phyloP scores from a whole-genome alignment of 2,329 filamentous ascomycete species.

The Talaromyces piceae region DNA sequence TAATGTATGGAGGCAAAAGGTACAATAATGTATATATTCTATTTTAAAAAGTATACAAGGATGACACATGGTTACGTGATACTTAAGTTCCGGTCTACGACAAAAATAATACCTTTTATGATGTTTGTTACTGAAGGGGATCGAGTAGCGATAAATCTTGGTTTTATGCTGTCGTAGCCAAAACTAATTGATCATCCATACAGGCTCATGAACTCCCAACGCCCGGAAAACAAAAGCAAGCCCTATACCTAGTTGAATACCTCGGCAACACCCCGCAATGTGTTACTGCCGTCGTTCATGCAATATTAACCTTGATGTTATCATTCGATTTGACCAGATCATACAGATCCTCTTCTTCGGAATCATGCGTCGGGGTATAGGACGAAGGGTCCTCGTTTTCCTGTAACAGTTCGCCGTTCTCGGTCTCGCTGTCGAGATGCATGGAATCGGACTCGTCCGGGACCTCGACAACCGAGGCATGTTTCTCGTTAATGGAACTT shows the following conservation, averaged over 20 bases:
- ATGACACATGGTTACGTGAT: too few species aligned
- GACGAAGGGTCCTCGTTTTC: slow-evolving; percentile 18
- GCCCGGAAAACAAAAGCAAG: neutral
- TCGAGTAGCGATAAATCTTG: too few species aligned
- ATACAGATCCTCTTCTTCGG: slow-evolving; percentile 11
- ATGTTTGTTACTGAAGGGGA: too few species aligned
- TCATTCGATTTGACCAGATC: neutral
- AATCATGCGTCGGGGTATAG: slow-evolving; percentile 6
- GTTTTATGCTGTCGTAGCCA: too few species aligned
- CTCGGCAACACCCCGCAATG: neutral
- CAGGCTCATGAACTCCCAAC: too few species aligned
- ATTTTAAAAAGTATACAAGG: too few species aligned
- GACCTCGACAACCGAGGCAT: slow-evolving; percentile 8
- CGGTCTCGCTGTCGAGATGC: slow-evolving; percentile 19
- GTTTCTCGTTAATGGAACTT: neutral
- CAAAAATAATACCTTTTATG: too few species aligned
- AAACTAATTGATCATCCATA: too few species aligned
- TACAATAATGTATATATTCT: too few species aligned
- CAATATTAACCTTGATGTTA: slow-evolving; percentile 1
- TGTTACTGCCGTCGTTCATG: neutral
- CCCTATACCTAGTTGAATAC: neutral
- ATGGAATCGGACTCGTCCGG: slow-evolving; percentile 14
- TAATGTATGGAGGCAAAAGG: too few species aligned
- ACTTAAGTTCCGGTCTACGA: too few species aligned
- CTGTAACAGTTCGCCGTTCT: slow-evolving; percentile 16